Evolutionary conservation across 371 early-diverging fungal genomes (phyloP).

Genomic region (Actinomortierella ambigua): DNA sequence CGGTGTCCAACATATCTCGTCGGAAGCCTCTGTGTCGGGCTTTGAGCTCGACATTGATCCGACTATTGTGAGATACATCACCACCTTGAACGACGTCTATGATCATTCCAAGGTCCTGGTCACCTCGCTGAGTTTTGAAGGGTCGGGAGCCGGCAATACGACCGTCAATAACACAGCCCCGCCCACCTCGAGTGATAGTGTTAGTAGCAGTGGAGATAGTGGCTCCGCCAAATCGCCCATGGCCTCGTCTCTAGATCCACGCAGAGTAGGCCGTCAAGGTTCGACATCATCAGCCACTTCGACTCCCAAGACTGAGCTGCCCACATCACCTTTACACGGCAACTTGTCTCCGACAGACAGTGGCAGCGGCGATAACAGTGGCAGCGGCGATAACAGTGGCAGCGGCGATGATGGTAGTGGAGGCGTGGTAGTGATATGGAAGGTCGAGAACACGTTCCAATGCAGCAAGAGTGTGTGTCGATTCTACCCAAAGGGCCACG

Average conservation of each 20-base stretch:
- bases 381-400: not conserved
- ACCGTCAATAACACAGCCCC: no score
- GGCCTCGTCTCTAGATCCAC: not conserved
- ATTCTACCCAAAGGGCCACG: constrained; percentile 58
- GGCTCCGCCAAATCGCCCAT: not conserved
- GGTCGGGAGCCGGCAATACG: constrained; percentile 11
- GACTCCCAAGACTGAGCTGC: not conserved
- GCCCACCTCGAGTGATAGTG: not conserved
- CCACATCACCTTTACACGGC: not conserved
- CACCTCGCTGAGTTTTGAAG: constrained; percentile 27
- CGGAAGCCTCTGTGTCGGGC: constrained; percentile 67
- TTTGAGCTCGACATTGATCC: constrained; percentile 74
- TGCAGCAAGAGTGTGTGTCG: constrained; percentile 52
- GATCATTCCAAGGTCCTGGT: constrained; percentile 51
- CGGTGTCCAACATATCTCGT: constrained; percentile 46
- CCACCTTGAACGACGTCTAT: constrained; percentile 69
- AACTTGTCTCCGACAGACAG: no score
- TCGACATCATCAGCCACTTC: constrained; percentile 4
- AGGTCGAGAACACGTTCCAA: constrained; percentile 42
- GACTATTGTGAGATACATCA: constrained; percentile 72
- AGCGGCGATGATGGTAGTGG: not conserved
- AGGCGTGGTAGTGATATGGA: constrained; percentile 24
- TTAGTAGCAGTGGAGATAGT: not conserved
- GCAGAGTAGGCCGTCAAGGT: constrained; percentile 1
- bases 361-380: not conserved